A percentile compares a stretch with the other conserved stretches of the same genome.
phyloP scores from a whole-genome alignment of 371 early-diverging fungal species.

The Syncephalastrum monosporum region DNA sequence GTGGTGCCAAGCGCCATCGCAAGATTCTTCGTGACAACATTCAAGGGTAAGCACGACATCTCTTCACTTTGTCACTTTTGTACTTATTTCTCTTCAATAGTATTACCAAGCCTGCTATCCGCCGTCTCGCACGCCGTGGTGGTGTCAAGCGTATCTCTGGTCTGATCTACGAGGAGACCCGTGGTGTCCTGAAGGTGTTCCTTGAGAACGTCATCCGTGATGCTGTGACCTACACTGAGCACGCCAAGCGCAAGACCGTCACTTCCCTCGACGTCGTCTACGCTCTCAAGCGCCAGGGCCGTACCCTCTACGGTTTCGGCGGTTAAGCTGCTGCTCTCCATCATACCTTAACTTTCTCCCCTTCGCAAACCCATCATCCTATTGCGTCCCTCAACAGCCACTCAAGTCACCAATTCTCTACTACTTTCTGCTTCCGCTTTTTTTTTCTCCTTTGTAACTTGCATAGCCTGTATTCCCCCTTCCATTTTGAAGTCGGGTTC shows the following conservation, averaged over 20 bases:
- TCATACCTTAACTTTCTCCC: neutral
- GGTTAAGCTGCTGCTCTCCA: slow-evolving; percentile 17
- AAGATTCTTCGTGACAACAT: slow-evolving; percentile 99
- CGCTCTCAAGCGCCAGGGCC: slow-evolving; percentile 96
- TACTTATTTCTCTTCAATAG: slow-evolving; percentile 90
- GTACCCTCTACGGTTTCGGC: slow-evolving; percentile 73
- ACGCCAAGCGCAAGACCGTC: slow-evolving; percentile 99
- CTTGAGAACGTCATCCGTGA: slow-evolving; percentile 98
- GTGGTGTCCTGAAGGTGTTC: slow-evolving; percentile 96
- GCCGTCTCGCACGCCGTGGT: slow-evolving; percentile 99
- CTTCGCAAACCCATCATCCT: neutral
- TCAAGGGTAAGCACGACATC: slow-evolving; percentile 98
- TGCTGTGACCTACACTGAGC: slow-evolving; percentile 99
- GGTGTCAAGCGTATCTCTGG: slow-evolving; percentile 99
- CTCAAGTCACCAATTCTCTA: too few relatives aligned
- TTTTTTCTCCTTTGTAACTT: too few relatives aligned
- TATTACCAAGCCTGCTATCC: slow-evolving; percentile 99
- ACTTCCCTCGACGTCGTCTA: slow-evolving; percentile 90
- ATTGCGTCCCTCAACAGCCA: too few relatives aligned
- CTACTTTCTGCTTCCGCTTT: too few relatives aligned
- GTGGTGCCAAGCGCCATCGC: slow-evolving; percentile 98
- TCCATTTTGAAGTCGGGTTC: too few relatives aligned
- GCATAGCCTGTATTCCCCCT: too few relatives aligned
- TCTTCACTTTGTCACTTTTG: slow-evolving; percentile 80
- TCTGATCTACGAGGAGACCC: slow-evolving; percentile 99